These are phyloP conservation scores for Penicillium ochrochloron DNA, from an alignment of 495 filamentous ascomycete species.

Conservation along the genomic window DNA sequence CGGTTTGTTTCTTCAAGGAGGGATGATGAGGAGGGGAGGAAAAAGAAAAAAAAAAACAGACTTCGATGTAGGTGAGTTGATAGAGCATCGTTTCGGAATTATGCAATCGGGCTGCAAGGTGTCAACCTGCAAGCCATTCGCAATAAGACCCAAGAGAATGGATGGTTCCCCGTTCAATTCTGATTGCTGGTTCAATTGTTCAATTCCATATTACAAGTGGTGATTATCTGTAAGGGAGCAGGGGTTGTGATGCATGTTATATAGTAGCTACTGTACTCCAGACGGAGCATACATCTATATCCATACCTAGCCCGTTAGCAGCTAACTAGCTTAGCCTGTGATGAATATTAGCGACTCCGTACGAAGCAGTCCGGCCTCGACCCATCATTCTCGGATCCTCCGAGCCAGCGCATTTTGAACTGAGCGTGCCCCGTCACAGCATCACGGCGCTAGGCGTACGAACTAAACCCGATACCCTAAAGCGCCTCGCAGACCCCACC, in stretches of 20 bases:
- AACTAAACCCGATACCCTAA: slow-evolving; percentile 22
- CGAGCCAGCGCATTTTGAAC: not conserved
- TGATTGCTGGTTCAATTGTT: not conserved
- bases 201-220: not conserved
- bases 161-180: not conserved
- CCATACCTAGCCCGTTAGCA: not conserved
- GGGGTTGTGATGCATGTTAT: not conserved
- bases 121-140: slow-evolving; percentile 24
- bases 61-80: not conserved
- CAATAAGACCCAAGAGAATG: slow-evolving; percentile 19
- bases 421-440: slow-evolving; percentile 11
- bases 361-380: not conserved
- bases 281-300: not conserved
- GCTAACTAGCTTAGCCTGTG: not conserved
- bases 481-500: slow-evolving; percentile 19
- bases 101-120: slow-evolving; percentile 29
- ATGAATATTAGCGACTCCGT: not conserved
- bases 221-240: not conserved
- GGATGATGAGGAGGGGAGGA: no score
- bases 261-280: not conserved
- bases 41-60: no score
- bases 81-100: slow-evolving; percentile 14
- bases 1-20: not conserved
- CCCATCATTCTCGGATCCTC: not conserved
- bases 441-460: slow-evolving; percentile 17